These are phyloP conservation scores for Termitomyces sp. DNA, from an alignment of 768 basidiomycete species.

Conservation along the genomic window DNA sequence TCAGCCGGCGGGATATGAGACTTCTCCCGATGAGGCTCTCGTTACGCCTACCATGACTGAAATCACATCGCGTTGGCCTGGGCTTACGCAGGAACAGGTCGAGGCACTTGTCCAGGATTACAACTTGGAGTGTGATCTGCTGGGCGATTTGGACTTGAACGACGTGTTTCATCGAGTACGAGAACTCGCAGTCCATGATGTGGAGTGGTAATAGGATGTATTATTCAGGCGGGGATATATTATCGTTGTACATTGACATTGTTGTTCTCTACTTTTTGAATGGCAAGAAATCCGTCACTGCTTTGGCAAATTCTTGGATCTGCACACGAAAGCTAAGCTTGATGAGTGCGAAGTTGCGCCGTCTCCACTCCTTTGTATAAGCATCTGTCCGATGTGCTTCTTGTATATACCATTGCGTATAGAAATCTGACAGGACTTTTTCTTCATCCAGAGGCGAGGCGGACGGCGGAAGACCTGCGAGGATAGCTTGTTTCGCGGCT, in stretches of 20 bases:
- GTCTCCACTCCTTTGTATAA: slow-evolving; percentile 69
- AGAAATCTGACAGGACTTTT: slow-evolving; percentile 69
- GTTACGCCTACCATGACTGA: slow-evolving; percentile 56
- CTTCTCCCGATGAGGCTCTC: slow-evolving; percentile 56
- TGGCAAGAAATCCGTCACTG: slow-evolving; percentile 25
- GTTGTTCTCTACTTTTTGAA: slow-evolving; percentile 17
- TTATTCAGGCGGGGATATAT: slow-evolving; percentile 9
- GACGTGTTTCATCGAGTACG: slow-evolving; percentile 61
- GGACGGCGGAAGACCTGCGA: slow-evolving; percentile 51
- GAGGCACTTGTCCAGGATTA: slow-evolving; percentile 60
- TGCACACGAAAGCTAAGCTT: slow-evolving; percentile 55
- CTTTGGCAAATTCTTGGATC: slow-evolving; percentile 39
- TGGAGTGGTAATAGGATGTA: slow-evolving; percentile 31
- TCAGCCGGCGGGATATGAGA: slow-evolving; percentile 46
- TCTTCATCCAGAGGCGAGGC: slow-evolving; percentile 57
- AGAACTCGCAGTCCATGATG: slow-evolving; percentile 56
- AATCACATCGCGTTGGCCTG: slow-evolving; percentile 70
- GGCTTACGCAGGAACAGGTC: slow-evolving; percentile 63
- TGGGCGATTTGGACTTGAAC: slow-evolving; percentile 57
- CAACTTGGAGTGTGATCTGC: slow-evolving; percentile 52
- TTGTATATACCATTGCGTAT: slow-evolving; percentile 70
- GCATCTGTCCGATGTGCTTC: slow-evolving; percentile 54
- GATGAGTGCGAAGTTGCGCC: slow-evolving; percentile 55
- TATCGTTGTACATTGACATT: not conserved
- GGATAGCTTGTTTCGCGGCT: slow-evolving; percentile 56